phyloP scores from a whole-genome alignment of 768 basidiomycete species.

The Hericium coralloides region DNA sequence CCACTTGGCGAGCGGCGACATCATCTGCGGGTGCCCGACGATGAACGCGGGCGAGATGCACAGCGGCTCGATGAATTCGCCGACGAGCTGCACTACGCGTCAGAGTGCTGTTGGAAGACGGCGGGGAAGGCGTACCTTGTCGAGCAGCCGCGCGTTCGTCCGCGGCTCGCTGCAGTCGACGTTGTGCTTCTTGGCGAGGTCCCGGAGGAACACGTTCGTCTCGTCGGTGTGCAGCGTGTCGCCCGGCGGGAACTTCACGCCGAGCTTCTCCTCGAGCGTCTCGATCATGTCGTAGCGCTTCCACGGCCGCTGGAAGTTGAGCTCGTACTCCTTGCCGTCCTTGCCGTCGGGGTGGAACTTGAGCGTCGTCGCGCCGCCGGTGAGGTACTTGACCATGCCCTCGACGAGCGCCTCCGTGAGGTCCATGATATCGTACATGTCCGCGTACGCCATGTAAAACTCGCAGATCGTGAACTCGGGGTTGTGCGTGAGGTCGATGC shows the following conservation, averaged over 20 bases:
- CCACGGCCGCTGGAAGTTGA: slow-evolving; percentile 93
- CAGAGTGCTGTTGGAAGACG: not conserved
- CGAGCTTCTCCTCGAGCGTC: slow-evolving; percentile 90
- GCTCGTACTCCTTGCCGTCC: slow-evolving; percentile 63
- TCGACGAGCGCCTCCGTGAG: slow-evolving; percentile 87
- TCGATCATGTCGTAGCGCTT: slow-evolving; percentile 98
- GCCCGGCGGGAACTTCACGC: slow-evolving; percentile 87
- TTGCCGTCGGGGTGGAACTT: slow-evolving; percentile 92
- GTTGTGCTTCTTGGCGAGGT: slow-evolving; percentile 84
- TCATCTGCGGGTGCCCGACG: slow-evolving; percentile 97
- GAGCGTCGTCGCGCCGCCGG: slow-evolving; percentile 69
- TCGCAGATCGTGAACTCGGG: slow-evolving; percentile 99
- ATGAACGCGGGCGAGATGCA: slow-evolving; percentile 97
- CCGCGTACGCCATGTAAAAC: slow-evolving; percentile 99
- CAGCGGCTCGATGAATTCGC: slow-evolving; percentile 94
- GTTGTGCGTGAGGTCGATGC: slow-evolving; percentile 98
- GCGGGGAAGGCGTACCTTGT: slow-evolving; percentile 52
- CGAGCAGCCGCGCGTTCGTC: slow-evolving; percentile 89
- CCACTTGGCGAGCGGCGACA: slow-evolving; percentile 99
- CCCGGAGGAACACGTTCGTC: slow-evolving; percentile 82
- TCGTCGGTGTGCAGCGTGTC: slow-evolving; percentile 82
- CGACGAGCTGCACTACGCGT: slow-evolving; percentile 61
- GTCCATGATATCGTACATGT: slow-evolving; percentile 98
- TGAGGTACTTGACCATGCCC: slow-evolving; percentile 84
- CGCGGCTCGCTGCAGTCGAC: slow-evolving; percentile 95